These are phyloP conservation scores for Irpex sp. DNA, from an alignment of 1,284 basidiomycete species.

Conservation along the genomic window DNA sequence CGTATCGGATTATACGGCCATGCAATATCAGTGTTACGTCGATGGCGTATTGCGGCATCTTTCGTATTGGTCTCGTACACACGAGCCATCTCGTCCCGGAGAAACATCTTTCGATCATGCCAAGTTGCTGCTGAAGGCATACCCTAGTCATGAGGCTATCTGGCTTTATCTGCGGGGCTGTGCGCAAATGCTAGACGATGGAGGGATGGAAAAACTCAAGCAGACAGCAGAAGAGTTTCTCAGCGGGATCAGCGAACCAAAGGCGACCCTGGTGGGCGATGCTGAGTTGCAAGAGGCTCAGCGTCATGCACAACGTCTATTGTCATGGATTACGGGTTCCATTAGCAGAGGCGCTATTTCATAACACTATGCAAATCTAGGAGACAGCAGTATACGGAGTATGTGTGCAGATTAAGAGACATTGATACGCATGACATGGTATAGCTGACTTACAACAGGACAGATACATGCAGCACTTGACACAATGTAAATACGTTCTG, in stretches of 20 bases:
- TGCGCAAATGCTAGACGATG: not conserved
- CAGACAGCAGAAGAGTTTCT: conserved; percentile 1
- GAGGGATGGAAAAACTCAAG: not conserved
- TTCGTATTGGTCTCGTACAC: not conserved
- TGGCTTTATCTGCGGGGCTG: conserved; percentile 48
- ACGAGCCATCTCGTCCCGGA: not conserved
- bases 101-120: conserved; percentile 29
- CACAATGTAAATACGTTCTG: not conserved
- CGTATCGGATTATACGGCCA: conserved; percentile 61
- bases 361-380: not conserved
- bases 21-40: conserved; percentile 46
- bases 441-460: not conserved
- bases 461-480: not conserved
- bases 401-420: not conserved
- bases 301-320: not conserved
- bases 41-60: conserved; percentile 16
- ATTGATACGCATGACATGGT: not conserved
- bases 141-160: conserved; percentile 53
- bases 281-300: not conserved
- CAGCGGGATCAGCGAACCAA: not conserved
- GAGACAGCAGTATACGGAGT: not conserved
- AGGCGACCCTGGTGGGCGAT: not conserved
- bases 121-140: conserved; percentile 40
- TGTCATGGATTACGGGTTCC: not conserved
- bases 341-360: not conserved